Percentiles rank a stretch among this genome's conserved stretches.
These are phyloP conservation scores for Magnolia changhungtana DNA, from an alignment of 164 flowering plant species.

Conservation along the genomic window DNA sequence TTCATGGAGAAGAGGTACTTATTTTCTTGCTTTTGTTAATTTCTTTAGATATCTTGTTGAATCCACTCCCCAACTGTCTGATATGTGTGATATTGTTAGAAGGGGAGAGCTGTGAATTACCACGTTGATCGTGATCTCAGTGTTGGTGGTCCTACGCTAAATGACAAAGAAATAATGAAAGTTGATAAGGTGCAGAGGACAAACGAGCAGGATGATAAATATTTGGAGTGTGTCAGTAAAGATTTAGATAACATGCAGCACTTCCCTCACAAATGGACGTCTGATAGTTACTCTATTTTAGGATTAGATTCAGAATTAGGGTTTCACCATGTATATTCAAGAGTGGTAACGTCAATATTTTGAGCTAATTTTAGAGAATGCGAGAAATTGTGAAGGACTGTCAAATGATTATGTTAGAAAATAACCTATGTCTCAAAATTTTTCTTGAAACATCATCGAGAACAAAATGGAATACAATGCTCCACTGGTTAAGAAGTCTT, in stretches of 20 bases:
- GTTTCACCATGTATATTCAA: too few species aligned
- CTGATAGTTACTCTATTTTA: too few species aligned
- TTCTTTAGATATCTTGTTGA: neutral
- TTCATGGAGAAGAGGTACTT: constrained; percentile 51
- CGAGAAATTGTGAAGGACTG: too few species aligned
- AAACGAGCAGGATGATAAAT: constrained; percentile 49
- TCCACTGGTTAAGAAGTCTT: too few species aligned
- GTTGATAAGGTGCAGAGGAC: constrained; percentile 53
- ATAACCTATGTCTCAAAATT: too few species aligned
- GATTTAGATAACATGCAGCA: constrained; percentile 39
- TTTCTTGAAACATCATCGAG: too few species aligned
- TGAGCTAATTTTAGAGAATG: too few species aligned
- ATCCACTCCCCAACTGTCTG: neutral
- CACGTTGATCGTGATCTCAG: constrained; percentile 51
- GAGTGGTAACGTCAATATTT: too few species aligned
- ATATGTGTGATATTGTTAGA: constrained; percentile 33
- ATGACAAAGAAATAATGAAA: constrained; percentile 38
- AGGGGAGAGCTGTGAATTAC: constrained; percentile 47
- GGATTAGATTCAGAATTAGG: too few species aligned
- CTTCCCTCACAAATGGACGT: constrained; percentile 38
- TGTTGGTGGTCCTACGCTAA: constrained; percentile 53
- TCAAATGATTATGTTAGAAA: too few species aligned
- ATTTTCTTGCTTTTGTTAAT: neutral
- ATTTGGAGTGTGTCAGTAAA: constrained; percentile 41
- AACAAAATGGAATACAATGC: too few species aligned